phyloP scores from a whole-genome alignment of 2,329 filamentous ascomycete species.

The Colletotrichum spaethianum region DNA sequence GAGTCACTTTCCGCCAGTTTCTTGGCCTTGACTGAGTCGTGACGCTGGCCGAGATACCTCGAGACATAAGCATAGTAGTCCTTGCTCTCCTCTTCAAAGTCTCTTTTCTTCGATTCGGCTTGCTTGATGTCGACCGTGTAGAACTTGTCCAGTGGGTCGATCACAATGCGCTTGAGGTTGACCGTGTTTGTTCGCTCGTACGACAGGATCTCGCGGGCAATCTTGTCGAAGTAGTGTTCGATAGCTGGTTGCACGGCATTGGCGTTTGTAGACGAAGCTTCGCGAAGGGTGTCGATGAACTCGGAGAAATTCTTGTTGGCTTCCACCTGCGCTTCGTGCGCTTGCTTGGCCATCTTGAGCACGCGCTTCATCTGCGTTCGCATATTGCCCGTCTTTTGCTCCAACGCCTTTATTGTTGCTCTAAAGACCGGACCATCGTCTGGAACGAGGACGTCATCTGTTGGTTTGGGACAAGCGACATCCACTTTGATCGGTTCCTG shows the following conservation, averaged over 20 bases:
- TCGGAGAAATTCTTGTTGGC: slow-evolving; percentile 88
- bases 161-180: slow-evolving; percentile 92
- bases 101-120: slow-evolving; percentile 95
- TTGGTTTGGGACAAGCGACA: slow-evolving; percentile 86
- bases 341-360: slow-evolving; percentile 92
- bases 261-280: slow-evolving; percentile 90
- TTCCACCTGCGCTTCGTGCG: slow-evolving; percentile 81
- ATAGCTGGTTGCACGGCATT: slow-evolving; percentile 97
- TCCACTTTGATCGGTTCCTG: slow-evolving; percentile 83
- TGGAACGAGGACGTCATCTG: slow-evolving; percentile 85
- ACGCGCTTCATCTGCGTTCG: slow-evolving; percentile 96
- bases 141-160: slow-evolving; percentile 91
- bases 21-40: slow-evolving; percentile 97
- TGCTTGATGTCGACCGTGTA: slow-evolving; percentile 98
- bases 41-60: slow-evolving; percentile 94
- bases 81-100: slow-evolving; percentile 98
- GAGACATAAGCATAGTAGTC: slow-evolving; percentile 98
- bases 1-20: slow-evolving; percentile 95
- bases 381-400: slow-evolving; percentile 97
- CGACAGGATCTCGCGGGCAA: slow-evolving; percentile 87
- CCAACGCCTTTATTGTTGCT: slow-evolving; percentile 94
- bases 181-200: slow-evolving; percentile 89
- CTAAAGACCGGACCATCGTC: slow-evolving; percentile 97
- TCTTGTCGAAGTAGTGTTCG: slow-evolving; percentile 98
- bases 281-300: slow-evolving; percentile 88